Base-by-base conservation (phyloP, 768 basidiomycete genomes). In the Lentinula guzmanii region DNA sequence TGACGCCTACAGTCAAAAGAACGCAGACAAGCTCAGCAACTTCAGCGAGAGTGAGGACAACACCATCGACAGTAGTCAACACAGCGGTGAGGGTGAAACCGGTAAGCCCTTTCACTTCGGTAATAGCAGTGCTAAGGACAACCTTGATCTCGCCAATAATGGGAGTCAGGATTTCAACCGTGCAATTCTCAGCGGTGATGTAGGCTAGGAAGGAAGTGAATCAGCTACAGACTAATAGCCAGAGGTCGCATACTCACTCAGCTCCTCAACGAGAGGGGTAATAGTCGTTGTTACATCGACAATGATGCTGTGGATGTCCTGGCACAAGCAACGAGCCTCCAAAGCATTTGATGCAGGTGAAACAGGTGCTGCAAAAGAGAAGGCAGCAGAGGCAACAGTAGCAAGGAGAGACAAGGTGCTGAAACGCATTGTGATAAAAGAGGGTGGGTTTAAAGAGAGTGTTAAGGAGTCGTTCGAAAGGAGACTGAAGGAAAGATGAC, bases 401-500 rank as follows among this genome's bases (percentile, higher is more conserved):
- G 51, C 59, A 21, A 51, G 37, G 61, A 61, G 55, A 46, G 63
- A 61, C 34, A 61, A 21, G 34, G 60, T 52, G 33, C 41, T 31
- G 41, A 61, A 61, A 61, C 60, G 60, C 59, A 60, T 63, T 43
- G 46, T 52, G n/a, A 52, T n/a, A 63, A 63, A 63, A 35, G 63
- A 63, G 46, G 43, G 63, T 60, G 59, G 34, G 42, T 33, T 24
- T 31, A 61, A 54, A 60, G 63, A 51, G 59, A 46, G 59, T 57
- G 37, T n/a, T 16, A 28, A 33, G 13, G 24, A 52, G 39, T 34
- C 15, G 62, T 52, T 52, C 13, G 51, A 33, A 35, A n/a, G 51
- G 33, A 52, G 33, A 11, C 51, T 52, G 31, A 62, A 53, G 43
- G 42, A 45, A 13, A 18, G 43, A 58, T 28, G 45, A 58, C 45